These are phyloP conservation scores for Trichoderma atrobrunneum DNA, from an alignment of 2,329 filamentous ascomycete genomes.

Conservation along the genomic window DNA sequence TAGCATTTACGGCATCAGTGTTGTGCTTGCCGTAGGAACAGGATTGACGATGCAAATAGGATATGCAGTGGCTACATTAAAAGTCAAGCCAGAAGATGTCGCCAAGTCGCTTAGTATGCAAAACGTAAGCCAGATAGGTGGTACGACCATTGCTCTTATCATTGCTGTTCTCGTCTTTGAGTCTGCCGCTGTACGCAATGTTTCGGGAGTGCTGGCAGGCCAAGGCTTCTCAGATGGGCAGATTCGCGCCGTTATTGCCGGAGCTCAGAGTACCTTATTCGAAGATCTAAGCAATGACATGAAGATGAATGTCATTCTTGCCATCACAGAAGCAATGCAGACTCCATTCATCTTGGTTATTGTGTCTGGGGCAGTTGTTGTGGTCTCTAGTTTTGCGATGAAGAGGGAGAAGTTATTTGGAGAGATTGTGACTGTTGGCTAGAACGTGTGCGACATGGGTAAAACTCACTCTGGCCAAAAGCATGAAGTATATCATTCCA, in stretches of 20 bases:
- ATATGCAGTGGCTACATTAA: constrained; percentile 30
- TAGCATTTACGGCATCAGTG: constrained; percentile 19
- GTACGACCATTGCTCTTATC: constrained; percentile 27
- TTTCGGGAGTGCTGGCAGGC: neutral
- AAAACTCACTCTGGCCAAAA: neutral
- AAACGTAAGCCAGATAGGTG: constrained; percentile 31
- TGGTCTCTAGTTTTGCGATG: neutral
- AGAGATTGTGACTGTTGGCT: neutral
- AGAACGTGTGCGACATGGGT: fast-evolving
- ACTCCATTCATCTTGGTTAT: constrained; percentile 2
- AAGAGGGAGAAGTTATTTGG: neutral
- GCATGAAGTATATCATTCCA: no score
- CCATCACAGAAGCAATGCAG: constrained; percentile 13
- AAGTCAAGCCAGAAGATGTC: constrained; percentile 1
- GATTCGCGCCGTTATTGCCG: constrained; percentile 5
- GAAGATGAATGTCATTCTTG: neutral
- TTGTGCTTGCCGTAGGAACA: constrained; percentile 14
- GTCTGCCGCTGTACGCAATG: constrained; percentile 20
- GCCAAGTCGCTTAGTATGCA: constrained; percentile 21
- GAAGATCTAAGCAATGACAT: neutral
- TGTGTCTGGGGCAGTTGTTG: neutral
- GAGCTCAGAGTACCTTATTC: constrained; percentile 12
- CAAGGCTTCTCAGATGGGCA: neutral
- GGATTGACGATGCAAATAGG: constrained; percentile 25
- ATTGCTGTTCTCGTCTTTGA: constrained; percentile 34